Evolutionary conservation across 2,329 filamentous ascomycete species (phyloP), one percentile per base, ranked within the genome.

Genomic region (Fonsecaea monophora): DNA sequence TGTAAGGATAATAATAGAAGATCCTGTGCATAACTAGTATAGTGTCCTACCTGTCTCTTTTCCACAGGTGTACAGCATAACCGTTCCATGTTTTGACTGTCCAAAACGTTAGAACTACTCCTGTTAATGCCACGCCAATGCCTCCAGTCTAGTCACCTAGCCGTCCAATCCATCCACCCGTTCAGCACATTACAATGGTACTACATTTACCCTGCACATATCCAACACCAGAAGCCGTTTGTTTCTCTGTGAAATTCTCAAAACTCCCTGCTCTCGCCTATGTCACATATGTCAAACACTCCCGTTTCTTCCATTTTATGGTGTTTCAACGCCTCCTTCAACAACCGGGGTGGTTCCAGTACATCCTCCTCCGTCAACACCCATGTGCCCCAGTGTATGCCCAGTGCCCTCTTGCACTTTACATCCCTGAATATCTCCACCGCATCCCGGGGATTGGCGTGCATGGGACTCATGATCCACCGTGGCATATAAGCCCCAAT

Each of bases 361-460:
- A 96, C 90, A 66, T 94, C 90, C 78, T 98, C 94, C 67, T 87
- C 84, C 0, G 94, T 97, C 72, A 97, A 79, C 0, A 92, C 89
- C 92, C 94, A 97, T 0, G 91, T 82, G 2, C 93, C 94, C 93
- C 94, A 97, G 76, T 97, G 94, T 73, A 97, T 97, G 1, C 87
- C 94, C 81, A 97, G 84, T 25, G 93, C 94, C 18, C 81, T 83
- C 73, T 86, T 83, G 81, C 94, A 97, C 72, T 85, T 85, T 0
- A 92, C 96, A 73, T 97, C 94, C 6, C 83, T 78, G 78, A 97
- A 97, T 72, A 98, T 97, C 74, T 95, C 92, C 42, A 97, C 93
- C 0, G 90, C 87, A 76, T 98, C 94, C 71, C 88, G 89, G 0
- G 94, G 94, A 76, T 96, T 91, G 7, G 91, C 90, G 77, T 98